Evolutionary conservation across 2,329 filamentous ascomycete species (phyloP).

Genomic region (Fusarium sp.): DNA sequence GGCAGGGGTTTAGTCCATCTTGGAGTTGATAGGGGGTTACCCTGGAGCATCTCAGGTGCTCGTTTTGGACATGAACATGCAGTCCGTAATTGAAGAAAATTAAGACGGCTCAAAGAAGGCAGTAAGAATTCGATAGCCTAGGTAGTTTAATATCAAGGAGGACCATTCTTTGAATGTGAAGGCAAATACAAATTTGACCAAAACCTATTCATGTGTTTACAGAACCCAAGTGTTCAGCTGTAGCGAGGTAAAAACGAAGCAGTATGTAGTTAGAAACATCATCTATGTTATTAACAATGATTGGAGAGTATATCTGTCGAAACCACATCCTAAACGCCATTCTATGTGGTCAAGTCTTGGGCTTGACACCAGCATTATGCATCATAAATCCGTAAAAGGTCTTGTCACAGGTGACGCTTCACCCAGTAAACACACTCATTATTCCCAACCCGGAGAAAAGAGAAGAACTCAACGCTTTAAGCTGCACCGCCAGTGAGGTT

Average conservation of each 20-base stretch:
- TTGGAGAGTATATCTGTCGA: conserved; percentile 13
- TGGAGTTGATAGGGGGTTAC: conserved; percentile 29
- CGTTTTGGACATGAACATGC: too few species aligned
- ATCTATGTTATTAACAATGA: conserved; percentile 18
- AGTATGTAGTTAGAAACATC: background rate
- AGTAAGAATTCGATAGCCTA: too few species aligned
- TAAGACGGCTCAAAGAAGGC: too few species aligned
- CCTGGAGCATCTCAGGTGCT: conserved; percentile 4
- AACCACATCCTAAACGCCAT: conserved; percentile 14
- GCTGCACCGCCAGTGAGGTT: conserved; percentile 45
- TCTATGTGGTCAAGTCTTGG: conserved; percentile 10
- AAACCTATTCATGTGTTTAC: too few species aligned
- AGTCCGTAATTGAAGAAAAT: too few species aligned
- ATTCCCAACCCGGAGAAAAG: background rate
- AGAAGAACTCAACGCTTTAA: conserved; percentile 14
- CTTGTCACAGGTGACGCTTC: background rate
- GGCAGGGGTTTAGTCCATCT: conserved; percentile 17
- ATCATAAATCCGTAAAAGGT: background rate
- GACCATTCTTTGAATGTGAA: too few species aligned
- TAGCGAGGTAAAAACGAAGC: too few species aligned
- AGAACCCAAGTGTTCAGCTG: too few species aligned
- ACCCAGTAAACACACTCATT: background rate
- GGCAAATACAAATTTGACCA: too few species aligned
- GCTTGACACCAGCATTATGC: background rate
- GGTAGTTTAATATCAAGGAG: too few species aligned